phyloP scores from a whole-genome alignment of 129 eudicot species.

The carrot (Daucus carota) region DNA sequence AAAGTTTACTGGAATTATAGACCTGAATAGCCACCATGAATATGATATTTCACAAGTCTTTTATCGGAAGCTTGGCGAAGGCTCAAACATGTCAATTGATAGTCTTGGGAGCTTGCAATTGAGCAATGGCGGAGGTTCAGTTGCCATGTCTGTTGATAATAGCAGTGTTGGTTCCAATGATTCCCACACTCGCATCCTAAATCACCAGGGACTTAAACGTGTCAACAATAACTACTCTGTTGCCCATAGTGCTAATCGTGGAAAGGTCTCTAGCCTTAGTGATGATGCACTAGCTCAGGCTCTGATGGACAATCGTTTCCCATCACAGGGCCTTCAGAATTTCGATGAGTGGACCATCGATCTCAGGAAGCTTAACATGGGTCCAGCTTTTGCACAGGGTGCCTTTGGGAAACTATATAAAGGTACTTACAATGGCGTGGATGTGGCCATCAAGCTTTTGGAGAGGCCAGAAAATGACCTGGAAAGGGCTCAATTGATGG shows the following conservation, averaged over 20 bases:
- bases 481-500: conserved; percentile 89
- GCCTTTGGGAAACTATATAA: conserved; percentile 87
- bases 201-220: conserved; percentile 77
- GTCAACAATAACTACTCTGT: conserved; percentile 53
- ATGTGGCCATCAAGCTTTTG: conserved; percentile 84
- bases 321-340: conserved; percentile 68
- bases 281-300: conserved; percentile 86
- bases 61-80: conserved; percentile 75
- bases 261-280: conserved; percentile 58
- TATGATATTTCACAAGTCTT: conserved; percentile 61
- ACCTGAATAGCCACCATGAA: conserved; percentile 49
- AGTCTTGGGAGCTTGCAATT: conserved; percentile 69
- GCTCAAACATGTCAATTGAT: conserved; percentile 81
- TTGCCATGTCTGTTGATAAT: conserved; percentile 91
- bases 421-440: conserved; percentile 79
- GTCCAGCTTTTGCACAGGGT: conserved; percentile 90
- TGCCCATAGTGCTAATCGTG: conserved; percentile 60
- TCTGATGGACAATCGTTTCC: conserved; percentile 52
- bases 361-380: conserved; percentile 72
- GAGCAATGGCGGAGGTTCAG: conserved; percentile 86
- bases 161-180: conserved; percentile 88
- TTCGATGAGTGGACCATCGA: conserved; percentile 89
- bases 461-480: conserved; percentile 87
- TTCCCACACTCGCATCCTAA: conserved; percentile 78
- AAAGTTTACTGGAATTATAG: conserved; percentile 78